Evolutionary conservation across 352 stramenopile species (phyloP).

Genomic region (Globisporangium lucens): DNA sequence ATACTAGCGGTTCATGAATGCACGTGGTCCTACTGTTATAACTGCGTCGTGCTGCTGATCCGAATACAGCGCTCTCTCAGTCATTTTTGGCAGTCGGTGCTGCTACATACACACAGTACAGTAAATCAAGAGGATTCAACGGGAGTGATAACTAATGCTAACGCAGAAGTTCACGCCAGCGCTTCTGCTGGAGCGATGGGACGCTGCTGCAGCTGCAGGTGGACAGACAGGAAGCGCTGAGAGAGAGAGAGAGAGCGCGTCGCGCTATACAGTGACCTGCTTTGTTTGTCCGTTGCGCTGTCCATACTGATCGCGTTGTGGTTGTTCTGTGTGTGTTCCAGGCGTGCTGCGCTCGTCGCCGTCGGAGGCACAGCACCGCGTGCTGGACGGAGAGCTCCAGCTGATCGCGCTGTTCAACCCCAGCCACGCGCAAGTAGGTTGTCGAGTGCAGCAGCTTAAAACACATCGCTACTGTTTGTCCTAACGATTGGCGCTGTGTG

Average conservation of each 20-base stretch:
- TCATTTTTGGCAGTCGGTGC: background rate
- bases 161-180: background rate
- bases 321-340: background rate
- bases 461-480: no score
- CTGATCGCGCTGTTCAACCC: conserved; percentile 46
- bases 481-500: background rate
- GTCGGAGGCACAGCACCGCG: conserved; percentile 30
- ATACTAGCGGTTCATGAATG: background rate
- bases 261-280: background rate
- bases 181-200: conserved; percentile 23
- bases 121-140: no score
- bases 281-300: background rate
- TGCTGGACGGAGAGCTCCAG: conserved; percentile 30
- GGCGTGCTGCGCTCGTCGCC: conserved; percentile 38
- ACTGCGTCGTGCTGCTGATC: background rate
- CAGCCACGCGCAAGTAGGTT: conserved; percentile 31
- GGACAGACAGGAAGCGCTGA: background rate
- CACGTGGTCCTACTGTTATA: background rate
- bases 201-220: conserved; percentile 20
- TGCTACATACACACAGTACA: background rate
- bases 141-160: background rate
- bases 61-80: conserved; percentile 5
- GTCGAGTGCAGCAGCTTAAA: background rate
- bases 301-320: background rate
- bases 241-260: background rate